A percentile compares a stretch with the other conserved stretches of the same genome.
Evolutionary conservation across 208 protist genomes (phyloP).

Genomic region (Herpetomonas muscarum): DNA sequence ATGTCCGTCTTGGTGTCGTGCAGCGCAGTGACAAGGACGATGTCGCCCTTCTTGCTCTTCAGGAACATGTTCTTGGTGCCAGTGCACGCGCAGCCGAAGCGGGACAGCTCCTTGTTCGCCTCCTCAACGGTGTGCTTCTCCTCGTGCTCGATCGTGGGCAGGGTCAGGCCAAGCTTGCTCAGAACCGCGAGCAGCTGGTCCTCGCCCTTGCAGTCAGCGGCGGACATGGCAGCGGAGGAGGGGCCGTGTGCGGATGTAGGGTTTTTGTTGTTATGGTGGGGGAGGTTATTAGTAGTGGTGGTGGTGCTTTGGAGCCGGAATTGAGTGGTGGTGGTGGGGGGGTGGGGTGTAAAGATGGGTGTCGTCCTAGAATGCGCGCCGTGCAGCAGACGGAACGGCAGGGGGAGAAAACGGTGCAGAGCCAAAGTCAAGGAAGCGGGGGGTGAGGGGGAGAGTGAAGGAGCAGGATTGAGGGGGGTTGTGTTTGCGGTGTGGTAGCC

Average conservation of each 20-base stretch:
- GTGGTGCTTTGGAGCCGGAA: background rate
- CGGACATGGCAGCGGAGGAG: conserved; percentile 27
- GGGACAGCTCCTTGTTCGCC: conserved; percentile 47
- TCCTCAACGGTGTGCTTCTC: conserved; percentile 73
- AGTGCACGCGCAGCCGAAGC: conserved; percentile 38
- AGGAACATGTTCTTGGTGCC: conserved; percentile 89
- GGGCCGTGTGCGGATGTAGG: background rate
- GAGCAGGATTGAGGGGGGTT: no score
- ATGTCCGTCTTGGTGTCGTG: conserved; percentile 69
- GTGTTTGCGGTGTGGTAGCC: no score
- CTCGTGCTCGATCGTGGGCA: conserved; percentile 62
- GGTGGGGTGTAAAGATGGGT: no score
- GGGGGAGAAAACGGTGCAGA: no score
- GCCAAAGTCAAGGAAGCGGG: no score
- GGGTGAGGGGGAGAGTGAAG: no score
- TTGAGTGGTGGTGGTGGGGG: background rate
- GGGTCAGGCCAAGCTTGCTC: conserved; percentile 27
- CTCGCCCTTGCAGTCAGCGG: conserved; percentile 54
- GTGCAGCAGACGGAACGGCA: no score
- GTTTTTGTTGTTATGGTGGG: background rate
- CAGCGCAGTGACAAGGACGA: conserved; percentile 76
- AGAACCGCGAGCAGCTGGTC: conserved; percentile 52
- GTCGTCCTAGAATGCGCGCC: no score
- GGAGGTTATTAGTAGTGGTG: background rate
- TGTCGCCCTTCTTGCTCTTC: conserved; percentile 87